Evolutionary conservation across 495 filamentous ascomycete species (phyloP).

Genomic region (Podospora pseudocomata): DNA sequence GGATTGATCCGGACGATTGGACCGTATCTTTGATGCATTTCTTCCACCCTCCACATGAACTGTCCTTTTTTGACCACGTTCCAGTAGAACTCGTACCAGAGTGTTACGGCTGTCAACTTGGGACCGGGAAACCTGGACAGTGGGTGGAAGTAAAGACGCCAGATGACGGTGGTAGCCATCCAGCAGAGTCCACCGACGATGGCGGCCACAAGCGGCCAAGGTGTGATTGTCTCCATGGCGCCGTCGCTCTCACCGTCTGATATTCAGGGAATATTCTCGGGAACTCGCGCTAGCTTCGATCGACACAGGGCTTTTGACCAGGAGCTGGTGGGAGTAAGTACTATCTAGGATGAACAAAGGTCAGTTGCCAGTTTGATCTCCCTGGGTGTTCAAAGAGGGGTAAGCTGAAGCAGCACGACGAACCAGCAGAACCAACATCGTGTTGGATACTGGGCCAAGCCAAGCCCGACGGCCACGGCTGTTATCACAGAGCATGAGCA

Average conservation of each 20-base stretch:
- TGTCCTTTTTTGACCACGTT: slow-evolving; percentile 20
- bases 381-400: not conserved
- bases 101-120: slow-evolving; percentile 48
- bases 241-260: not conserved
- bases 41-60: slow-evolving; percentile 18
- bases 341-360: not conserved
- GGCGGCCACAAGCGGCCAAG: not conserved
- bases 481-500: not conserved
- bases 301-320: not conserved
- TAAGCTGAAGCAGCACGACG: not conserved
- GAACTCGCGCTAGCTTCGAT: not conserved
- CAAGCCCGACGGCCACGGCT: not conserved
- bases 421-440: not conserved
- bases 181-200: not conserved
- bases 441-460: not conserved
- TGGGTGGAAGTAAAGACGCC: slow-evolving; percentile 52
- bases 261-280: not conserved
- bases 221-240: not conserved
- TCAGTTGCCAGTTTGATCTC: not conserved
- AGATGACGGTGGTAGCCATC: slow-evolving; percentile 23
- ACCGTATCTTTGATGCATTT: slow-evolving; percentile 31
- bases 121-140: slow-evolving; percentile 50
- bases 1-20: slow-evolving; percentile 29
- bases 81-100: slow-evolving; percentile 50
- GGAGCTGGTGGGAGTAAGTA: not conserved